Conservation (phyloP, 768 basidiomycete species). For the Mycena albidolilacea region DNA sequence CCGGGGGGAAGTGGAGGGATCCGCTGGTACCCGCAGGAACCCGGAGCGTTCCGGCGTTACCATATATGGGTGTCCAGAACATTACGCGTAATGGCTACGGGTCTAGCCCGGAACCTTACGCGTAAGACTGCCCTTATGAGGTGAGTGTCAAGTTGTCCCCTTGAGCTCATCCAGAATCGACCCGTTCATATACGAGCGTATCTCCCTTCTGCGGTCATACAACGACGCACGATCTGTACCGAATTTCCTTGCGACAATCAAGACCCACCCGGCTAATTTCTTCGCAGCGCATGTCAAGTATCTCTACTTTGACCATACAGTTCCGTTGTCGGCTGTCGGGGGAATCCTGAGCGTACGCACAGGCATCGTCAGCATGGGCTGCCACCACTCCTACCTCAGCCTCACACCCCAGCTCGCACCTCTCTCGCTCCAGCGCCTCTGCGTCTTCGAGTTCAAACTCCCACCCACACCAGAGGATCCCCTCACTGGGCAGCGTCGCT, state of each 20-base stretch:
- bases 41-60: no score
- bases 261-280: slow-evolving; percentile 52
- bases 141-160: no score
- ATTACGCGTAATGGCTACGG: no score
- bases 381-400: slow-evolving; percentile 17
- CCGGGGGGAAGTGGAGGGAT: no score
- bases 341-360: slow-evolving; percentile 55
- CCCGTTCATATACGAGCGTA: slow-evolving; percentile 56
- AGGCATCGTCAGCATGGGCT: slow-evolving; percentile 52
- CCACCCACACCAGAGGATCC: not conserved
- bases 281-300: slow-evolving; percentile 55
- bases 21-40: no score
- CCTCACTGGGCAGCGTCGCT: slow-evolving; percentile 33
- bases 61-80: no score
- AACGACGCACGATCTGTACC: slow-evolving; percentile 45
- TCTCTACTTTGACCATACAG: slow-evolving; percentile 52
- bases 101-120: no score
- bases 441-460: slow-evolving; percentile 6
- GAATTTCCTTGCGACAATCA: slow-evolving; percentile 53
- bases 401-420: slow-evolving; percentile 21
- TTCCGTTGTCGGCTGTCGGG: slow-evolving; percentile 37
- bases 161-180: slow-evolving; percentile 49
- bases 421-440: slow-evolving; percentile 28
- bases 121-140: no score
- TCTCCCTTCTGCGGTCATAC: slow-evolving; percentile 48